Evolutionary conservation across 2,329 filamentous ascomycete species (phyloP), one percentile per base, ranked within the genome.

Genomic region (Trichothecium sympodiale): DNA sequence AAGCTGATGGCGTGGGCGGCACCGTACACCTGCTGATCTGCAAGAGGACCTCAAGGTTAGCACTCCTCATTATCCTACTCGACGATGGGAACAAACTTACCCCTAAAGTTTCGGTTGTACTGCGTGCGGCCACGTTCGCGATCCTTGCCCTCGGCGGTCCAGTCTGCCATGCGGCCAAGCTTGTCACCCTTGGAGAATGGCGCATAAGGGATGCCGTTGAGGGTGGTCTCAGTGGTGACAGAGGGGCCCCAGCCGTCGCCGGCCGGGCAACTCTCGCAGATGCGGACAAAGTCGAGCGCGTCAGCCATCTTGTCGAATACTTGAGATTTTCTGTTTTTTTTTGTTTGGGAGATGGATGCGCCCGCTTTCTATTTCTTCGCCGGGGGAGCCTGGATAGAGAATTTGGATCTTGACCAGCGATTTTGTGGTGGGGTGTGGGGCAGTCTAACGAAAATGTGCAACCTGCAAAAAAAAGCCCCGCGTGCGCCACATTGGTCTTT

Each of bases 131-230:
- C 84, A 41, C 77, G 71, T 49, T 80, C 75, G 53, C 87, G 70
- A 41, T 91, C 85, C 65, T 95, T 95, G 59, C 83, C 79, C 56
- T 95, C 91, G 33, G 78, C 56, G 14, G 88, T 94, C 91, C 91
- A 98, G 70, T 98, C 91, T 42, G 91, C 91, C 88, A 98, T 96
- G 60, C 91, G 88, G 55, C 91, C 91, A 41, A 98, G 72, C 74
- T 95, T 96, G 70, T 98, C 91, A 58, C 86, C 87, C 66, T 98
- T 98, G 48, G 88, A 95, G 71, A 91, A 98, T 42, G 91, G 91
- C 50, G 91, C 91, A 61, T 95, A 98, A 28, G 91, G 91, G 34
- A 96, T 86, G 57, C 91, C 91, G 57, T 94, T 80, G 52, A 96
- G 75, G 43, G 84, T 94, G 45, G 85, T 94, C 59, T 94, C 85